Evolutionary conservation across 768 basidiomycete genomes (phyloP).

Genomic region (Lactarius psammicola): DNA sequence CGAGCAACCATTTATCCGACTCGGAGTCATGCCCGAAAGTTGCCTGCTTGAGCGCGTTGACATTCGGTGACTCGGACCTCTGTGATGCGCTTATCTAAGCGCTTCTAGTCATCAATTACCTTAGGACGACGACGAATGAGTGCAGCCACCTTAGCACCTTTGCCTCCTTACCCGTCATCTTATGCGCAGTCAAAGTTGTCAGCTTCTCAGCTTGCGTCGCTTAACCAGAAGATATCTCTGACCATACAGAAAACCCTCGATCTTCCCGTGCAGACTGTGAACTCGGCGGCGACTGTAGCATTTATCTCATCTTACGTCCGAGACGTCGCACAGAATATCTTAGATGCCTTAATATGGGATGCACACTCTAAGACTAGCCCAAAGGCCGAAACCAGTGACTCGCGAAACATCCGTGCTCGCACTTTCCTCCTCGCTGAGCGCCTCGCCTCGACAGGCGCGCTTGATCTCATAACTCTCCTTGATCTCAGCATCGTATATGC

Average conservation of each 20-base stretch:
- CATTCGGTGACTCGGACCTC: not conserved
- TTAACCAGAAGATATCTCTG: conserved; percentile 49
- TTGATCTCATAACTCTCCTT: conserved; percentile 56
- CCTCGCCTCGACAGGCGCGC: conserved; percentile 40
- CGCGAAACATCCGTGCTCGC: conserved; percentile 47
- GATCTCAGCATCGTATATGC: conserved; percentile 63
- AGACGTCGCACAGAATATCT: conserved; percentile 51
- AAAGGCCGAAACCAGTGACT: conserved; percentile 33
- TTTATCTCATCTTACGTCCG: conserved; percentile 60
- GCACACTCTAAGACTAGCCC: conserved; percentile 25
- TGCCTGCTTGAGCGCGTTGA: not conserved
- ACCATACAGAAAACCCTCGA: conserved; percentile 48
- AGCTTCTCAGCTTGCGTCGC: conserved; percentile 48
- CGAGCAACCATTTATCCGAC: too few species aligned
- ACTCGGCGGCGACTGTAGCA: conserved; percentile 43
- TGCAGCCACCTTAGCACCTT: conserved; percentile 32
- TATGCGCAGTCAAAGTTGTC: conserved; percentile 48
- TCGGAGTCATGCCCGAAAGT: not conserved
- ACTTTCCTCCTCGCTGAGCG: conserved; percentile 58
- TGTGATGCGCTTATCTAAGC: not conserved
- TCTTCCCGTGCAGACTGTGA: conserved; percentile 48
- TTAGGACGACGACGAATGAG: not conserved
- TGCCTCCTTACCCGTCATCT: conserved; percentile 57
- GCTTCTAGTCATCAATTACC: not conserved
- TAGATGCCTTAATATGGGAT: conserved; percentile 63